A percentile compares a stretch with the other conserved stretches of the same genome.
These are phyloP conservation scores for Carex arenaria DNA, from an alignment of 202 grass and related monocot genomes.

Conservation along the genomic window DNA sequence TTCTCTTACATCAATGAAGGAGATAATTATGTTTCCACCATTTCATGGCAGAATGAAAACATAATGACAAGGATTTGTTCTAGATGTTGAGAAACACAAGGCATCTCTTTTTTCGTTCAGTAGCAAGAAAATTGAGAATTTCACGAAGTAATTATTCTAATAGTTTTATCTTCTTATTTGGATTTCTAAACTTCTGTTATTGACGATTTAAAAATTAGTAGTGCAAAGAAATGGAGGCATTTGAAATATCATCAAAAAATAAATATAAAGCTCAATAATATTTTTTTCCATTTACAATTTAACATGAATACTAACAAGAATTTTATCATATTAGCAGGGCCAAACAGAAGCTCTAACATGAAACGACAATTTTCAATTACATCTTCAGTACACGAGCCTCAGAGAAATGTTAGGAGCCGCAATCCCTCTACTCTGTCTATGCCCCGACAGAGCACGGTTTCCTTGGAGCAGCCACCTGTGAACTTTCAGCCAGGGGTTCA, in stretches of 20 bases:
- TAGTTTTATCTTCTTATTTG: neutral
- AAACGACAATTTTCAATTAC: neutral
- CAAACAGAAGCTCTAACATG: neutral
- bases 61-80: too few species aligned
- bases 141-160: too few species aligned
- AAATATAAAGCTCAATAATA: neutral
- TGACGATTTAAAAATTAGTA: neutral
- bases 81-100: too few species aligned
- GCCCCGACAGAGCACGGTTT: neutral
- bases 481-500: neutral
- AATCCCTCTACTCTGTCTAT: neutral
- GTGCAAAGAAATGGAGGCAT: neutral
- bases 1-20: too few species aligned
- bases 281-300: neutral
- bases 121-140: too few species aligned
- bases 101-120: too few species aligned
- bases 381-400: neutral
- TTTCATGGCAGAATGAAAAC: too few species aligned
- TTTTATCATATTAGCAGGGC: neutral
- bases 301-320: neutral
- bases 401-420: neutral
- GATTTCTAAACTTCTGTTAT: neutral
- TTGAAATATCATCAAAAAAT: neutral
- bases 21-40: too few species aligned
- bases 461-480: neutral